Base-by-base conservation (phyloP, 805 yeast species). In the Saccharomycodes ludwigii region DNA sequence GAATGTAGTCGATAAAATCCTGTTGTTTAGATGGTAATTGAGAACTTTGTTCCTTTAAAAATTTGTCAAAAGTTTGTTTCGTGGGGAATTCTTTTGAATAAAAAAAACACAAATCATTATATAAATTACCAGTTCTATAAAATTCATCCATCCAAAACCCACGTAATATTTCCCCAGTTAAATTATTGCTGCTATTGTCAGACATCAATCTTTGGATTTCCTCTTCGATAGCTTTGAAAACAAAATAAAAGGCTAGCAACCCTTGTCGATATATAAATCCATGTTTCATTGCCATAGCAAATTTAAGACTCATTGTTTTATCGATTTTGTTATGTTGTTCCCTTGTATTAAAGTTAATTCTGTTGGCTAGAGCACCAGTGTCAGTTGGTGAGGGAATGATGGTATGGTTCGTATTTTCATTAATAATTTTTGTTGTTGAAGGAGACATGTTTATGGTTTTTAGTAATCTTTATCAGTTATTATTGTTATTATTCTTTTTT, bases 211-310 rank as follows among this genome's bases (percentile, higher is more conserved):
- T 64, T 34, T 63, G 66, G 22, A 52, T 39, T 24, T 51, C 50
- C 29, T 58, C 61, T 48, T 79, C 88, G 24, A 77, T 69, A n/a
- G 77, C 60, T 19, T 65, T 62, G 55, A 77, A 78, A 4, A 76
- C 68, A 47, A 75, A 82, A 51, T 74, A 80, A 48, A 72, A 79
- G 35, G 73, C 65, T 50, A 78, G 84, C 27, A 82, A 57, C 3
- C 91, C 91, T 54, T 82, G 93, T 51, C 88, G 70, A 59, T 76
- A 82, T 24, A 82, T 73, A 40, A 70, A 74, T 29, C 74, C 71
- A 50, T 82, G 86, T 52, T 82, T 68, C 37, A 81, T 56, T 2
- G 91, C 93, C 27, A 81, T 55, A 3, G 84, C 83, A 40, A 82
- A 65, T 54, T 76, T 76, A 26, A 79, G 56, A 10, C 78, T 69